These are phyloP conservation scores for Nissolia schottii DNA, from an alignment of 306 rosid species.

Conservation along the genomic window DNA sequence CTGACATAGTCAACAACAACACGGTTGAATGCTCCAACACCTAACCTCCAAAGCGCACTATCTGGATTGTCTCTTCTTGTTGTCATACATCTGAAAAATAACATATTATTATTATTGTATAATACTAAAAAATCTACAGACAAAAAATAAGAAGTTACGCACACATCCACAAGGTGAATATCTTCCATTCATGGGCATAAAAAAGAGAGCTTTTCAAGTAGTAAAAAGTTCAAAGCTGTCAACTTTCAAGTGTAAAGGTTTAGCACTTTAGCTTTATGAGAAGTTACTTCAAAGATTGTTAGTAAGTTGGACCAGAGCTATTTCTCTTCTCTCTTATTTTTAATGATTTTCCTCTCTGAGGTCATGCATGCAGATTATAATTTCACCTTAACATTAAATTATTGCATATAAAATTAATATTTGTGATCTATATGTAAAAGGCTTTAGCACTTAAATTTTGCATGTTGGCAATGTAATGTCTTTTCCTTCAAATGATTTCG, in stretches of 20 bases:
- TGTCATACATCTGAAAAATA: slow-evolving; percentile 74
- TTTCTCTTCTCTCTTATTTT: background rate
- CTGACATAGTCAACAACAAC: slow-evolving; percentile 62
- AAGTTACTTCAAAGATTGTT: background rate
- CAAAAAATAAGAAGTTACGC: background rate
- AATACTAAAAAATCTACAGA: background rate
- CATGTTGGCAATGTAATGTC: background rate
- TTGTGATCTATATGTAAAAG: background rate
- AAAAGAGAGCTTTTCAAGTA: background rate
- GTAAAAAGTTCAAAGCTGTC: background rate
- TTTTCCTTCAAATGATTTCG: background rate
- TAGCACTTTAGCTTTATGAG: background rate
- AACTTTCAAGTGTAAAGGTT: background rate
- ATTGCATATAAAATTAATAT: background rate
- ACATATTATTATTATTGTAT: slow-evolving; percentile 15
- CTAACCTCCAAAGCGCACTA: slow-evolving; percentile 84
- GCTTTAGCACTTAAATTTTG: background rate
- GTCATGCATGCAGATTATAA: background rate
- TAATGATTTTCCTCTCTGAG: background rate
- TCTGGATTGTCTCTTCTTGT: slow-evolving; percentile 94
- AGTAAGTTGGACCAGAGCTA: background rate
- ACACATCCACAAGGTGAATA: background rate
- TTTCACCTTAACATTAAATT: background rate
- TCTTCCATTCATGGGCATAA: slow-evolving; percentile 9
- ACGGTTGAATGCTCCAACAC: slow-evolving; percentile 71